These are phyloP conservation scores for Colletotrichum spinosum DNA, from an alignment of 2,329 filamentous ascomycete genomes.

Conservation along the genomic window DNA sequence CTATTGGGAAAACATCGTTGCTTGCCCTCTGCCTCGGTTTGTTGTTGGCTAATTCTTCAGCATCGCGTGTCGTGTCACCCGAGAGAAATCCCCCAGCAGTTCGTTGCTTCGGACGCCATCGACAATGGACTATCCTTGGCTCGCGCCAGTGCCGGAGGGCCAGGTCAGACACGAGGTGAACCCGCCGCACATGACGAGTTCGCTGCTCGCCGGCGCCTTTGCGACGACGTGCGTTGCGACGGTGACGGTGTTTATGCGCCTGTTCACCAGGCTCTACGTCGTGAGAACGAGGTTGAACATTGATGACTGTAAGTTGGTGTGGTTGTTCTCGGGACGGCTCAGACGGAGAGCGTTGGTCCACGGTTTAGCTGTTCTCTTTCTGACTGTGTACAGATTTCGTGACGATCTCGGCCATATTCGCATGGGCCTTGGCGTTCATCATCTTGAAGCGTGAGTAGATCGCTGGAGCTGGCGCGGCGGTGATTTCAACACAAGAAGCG, in stretches of 20 bases:
- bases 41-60: too few species aligned
- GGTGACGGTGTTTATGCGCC: conserved; percentile 40
- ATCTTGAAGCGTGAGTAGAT: conserved; percentile 40
- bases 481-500: background rate
- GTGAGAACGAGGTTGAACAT: conserved; percentile 42
- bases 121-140: too few species aligned
- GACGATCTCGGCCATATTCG: conserved; percentile 41
- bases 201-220: conserved; percentile 41
- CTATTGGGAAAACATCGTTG: too few species aligned
- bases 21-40: too few species aligned
- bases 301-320: conserved; percentile 43
- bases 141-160: conserved; percentile 37
- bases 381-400: conserved; percentile 36
- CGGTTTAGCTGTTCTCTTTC: background rate
- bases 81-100: too few species aligned
- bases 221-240: conserved; percentile 41
- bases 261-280: conserved; percentile 45
- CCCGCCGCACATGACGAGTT: conserved; percentile 37
- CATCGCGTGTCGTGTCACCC: too few species aligned
- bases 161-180: conserved; percentile 39
- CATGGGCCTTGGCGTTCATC: conserved; percentile 41
- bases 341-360: too few species aligned
- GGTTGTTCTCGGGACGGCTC: background rate
- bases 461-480: background rate
- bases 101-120: too few species aligned